phyloP scores from a whole-genome alignment of 345 rosid species.

The Lagerstroemia speciosa region DNA sequence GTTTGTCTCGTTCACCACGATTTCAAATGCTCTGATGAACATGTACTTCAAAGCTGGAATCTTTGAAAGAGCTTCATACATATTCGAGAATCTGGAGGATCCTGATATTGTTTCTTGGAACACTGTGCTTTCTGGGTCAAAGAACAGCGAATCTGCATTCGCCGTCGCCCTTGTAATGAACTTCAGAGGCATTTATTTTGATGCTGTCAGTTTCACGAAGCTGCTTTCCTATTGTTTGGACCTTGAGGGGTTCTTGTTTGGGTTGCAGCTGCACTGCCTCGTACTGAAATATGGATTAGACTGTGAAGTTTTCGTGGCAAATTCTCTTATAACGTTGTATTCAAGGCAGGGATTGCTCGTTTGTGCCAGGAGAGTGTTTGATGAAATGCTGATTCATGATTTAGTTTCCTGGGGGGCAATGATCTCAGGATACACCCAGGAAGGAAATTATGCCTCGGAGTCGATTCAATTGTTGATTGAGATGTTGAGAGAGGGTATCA shows the following conservation, averaged over 20 bases:
- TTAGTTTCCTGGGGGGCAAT: conserved; percentile 84
- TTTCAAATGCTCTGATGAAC: conserved; percentile 63
- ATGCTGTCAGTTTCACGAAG: conserved; percentile 50
- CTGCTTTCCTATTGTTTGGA: conserved; percentile 52
- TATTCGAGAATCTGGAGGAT: conserved; percentile 50
- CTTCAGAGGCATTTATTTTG: conserved; percentile 36
- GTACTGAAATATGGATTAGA: conserved; percentile 43
- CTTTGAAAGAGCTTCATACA: conserved; percentile 36
- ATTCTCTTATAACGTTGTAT: conserved; percentile 64
- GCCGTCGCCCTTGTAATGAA: conserved; percentile 49
- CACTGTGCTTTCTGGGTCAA: conserved; percentile 74
- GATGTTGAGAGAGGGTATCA: conserved; percentile 52
- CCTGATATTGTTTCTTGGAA: conserved; percentile 90
- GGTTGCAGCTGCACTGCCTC: conserved; percentile 58
- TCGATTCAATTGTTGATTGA: conserved; percentile 43
- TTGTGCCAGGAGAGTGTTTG: conserved; percentile 58
- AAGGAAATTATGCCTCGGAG: conserved; percentile 41
- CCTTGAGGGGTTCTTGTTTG: conserved; percentile 47
- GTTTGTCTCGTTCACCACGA: conserved; percentile 37
- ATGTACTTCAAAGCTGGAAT: conserved; percentile 55
- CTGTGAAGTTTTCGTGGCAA: conserved; percentile 60
- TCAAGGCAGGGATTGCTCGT: conserved; percentile 41
- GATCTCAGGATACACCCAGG: conserved; percentile 72
- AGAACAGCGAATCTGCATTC: conserved; percentile 37
- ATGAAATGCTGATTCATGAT: conserved; percentile 56